Evolutionary conservation across 2,329 filamentous ascomycete genomes (phyloP), one percentile per base, ranked within the genome.

Genomic region (Didymella lethalis): DNA sequence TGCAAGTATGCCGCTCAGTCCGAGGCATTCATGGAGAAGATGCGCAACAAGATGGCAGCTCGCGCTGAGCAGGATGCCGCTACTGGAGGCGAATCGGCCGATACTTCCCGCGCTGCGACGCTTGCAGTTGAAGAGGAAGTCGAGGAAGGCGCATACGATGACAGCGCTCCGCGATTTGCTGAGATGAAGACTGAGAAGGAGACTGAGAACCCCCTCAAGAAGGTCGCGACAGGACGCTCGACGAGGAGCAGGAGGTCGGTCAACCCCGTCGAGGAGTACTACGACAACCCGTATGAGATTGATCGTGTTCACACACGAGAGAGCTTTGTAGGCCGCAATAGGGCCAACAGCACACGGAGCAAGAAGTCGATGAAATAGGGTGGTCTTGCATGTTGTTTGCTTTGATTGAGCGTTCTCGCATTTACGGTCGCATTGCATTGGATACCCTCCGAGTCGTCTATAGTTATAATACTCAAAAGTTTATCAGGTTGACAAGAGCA

Each of bases 1-100:
- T 92, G 90, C 82, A 88, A 89, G 78, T 93, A 85, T 70, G 86
- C 90, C 6, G 83, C 86, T 10, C 84, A 91, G 75, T 86, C 89
- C 7, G 87, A 88, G 29, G 81, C 80, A 11, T 85, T 90, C 59
- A 81, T 90, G 76, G 74, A 76, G 49, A 78, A 77, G 45, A 70
- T 85, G 52, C 80, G 80, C 20, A 70, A 65, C 20, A 71, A 77
- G 47, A 62, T 64, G 32, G 66, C 66, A 7, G 64, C 66, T 29
- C 64, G 54, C 40, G 62, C 60, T 14, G 61, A 59, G 12, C 49
- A 59, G 16, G 20, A 55, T 25, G 44, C 50, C 7, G 54, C 54
- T n/a, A 56, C 49, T 43, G 54, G 49, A n/a, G 49, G 55, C 25
- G 54, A 60, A 12, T 65, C 63, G 12, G 45, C 55, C 41, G 68